Evolutionary conservation across 164 flowering plant genomes (phyloP).

Genomic region (Dillenia suffruticosa): DNA sequence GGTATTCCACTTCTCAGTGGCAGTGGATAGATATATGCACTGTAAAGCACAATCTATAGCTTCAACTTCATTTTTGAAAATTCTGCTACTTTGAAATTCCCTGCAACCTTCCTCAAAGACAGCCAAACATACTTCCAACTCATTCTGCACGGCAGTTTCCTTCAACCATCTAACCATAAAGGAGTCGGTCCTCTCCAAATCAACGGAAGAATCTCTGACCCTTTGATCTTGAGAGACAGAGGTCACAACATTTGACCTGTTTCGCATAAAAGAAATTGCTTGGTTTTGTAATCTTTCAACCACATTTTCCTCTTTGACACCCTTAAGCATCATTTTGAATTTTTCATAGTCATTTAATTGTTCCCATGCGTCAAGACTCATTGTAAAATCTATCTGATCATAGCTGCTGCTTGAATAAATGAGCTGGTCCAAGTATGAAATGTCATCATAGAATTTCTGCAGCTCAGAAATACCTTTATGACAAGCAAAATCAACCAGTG

Average conservation of each 20-base stretch:
- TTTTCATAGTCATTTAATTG: constrained; percentile 81
- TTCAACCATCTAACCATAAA: constrained; percentile 86
- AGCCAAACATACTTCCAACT: constrained; percentile 60
- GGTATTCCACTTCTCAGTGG: constrained; percentile 74
- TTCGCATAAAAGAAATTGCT: constrained; percentile 81
- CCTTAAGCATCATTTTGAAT: constrained; percentile 75
- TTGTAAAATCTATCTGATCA: constrained; percentile 36
- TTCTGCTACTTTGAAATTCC: constrained; percentile 27
- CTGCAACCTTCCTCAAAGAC: constrained; percentile 81
- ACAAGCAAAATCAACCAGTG: constrained; percentile 72
- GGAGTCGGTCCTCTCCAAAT: constrained; percentile 37
- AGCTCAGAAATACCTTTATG: constrained; percentile 69
- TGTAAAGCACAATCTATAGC: constrained; percentile 69
- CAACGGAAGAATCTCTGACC: constrained; percentile 9
- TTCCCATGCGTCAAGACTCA: constrained; percentile 76
- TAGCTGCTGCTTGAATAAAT: constrained; percentile 58
- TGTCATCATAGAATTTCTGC: constrained; percentile 56
- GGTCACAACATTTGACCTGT: constrained; percentile 16
- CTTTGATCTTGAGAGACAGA: constrained; percentile 14
- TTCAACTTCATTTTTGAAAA: constrained; percentile 69
- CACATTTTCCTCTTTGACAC: constrained; percentile 64
- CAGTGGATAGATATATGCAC: constrained; percentile 66
- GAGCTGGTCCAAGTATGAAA: constrained; percentile 64
- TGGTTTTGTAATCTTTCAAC: constrained; percentile 40
- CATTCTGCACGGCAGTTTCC: constrained; percentile 65